Evolutionary conservation across 805 yeast genomes (phyloP), one percentile per base, ranked within the genome.

Genomic region (Cyberlindnera japonica): DNA sequence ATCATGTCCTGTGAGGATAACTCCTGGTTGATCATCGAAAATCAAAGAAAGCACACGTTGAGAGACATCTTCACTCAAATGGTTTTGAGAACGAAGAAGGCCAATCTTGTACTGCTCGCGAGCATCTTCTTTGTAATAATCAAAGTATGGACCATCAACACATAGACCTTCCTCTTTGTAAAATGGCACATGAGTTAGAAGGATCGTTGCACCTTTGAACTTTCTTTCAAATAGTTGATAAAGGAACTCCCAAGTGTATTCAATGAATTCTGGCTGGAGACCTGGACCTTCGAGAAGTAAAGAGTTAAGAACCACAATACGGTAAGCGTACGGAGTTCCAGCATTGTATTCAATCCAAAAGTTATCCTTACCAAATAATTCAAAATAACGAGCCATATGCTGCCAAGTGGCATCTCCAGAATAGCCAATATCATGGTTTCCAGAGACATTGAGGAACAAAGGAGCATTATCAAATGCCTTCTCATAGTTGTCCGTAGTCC

Each of bases 361-460:
- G 62, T 91, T 91, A 54, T 88, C 87, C 51, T 79, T 77, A 24
- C 99, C 99, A 63, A 84, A 93, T 21, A 83, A 65, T 28, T 67
- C 65, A 40, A 71, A 72, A 65, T 79, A 93, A 49, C 99, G 70
- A 1, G 86, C 77, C 79, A 88, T 77, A 54, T 95, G 95, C 54
- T 87, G 96, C 67, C 81, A 79, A 0, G 96, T 89, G 29, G 95
- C 87, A 62, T 93, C 99, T 1, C 98, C 98, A 35, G 85, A 77
- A 59, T 93, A 91, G 0, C 99, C 99, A 35, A 91, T 80, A 60
- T 93, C 99, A 59, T 93, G 99, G 59, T 93, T 93, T 2, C 99
- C 99, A 2, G 95, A 81, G 34, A 93, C 67, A 59, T 93, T 93
- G 45, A 88, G 74, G 55, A 91, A 77, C 26, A 85, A 63, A 10